A percentile compares a stretch with the other conserved stretches of the same genome.
phyloP scores from a whole-genome alignment of 1,284 basidiomycete genomes.

The Ustilago trichophora region DNA sequence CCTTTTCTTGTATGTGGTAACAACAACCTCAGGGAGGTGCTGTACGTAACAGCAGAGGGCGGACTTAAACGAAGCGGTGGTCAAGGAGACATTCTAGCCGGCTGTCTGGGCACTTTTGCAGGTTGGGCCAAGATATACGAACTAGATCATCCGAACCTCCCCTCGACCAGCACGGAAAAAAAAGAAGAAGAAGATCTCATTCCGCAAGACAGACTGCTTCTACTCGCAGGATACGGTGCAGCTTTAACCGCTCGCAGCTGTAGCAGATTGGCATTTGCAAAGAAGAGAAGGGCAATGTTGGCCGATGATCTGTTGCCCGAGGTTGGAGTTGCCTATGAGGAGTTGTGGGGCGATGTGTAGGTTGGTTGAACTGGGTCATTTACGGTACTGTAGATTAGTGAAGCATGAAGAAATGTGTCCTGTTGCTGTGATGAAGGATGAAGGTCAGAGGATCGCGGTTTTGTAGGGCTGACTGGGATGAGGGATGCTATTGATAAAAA shows the following conservation, averaged over 20 bases:
- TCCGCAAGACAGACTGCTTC: constrained; percentile 73
- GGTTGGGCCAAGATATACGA: constrained; percentile 94
- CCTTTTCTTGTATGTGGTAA: no score
- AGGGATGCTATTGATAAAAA: no score
- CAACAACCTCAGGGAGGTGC: no score
- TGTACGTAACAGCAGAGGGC: constrained; percentile 77
- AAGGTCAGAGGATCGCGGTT: no score
- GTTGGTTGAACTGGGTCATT: no score
- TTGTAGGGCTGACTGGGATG: no score
- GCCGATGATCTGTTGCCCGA: constrained; percentile 80
- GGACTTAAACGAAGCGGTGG: constrained; percentile 92
- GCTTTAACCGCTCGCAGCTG: constrained; percentile 86
- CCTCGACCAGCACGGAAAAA: background rate
- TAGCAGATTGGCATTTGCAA: constrained; percentile 78
- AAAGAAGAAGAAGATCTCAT: constrained; percentile 62
- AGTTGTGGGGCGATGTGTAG: constrained; percentile 34
- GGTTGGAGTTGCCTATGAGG: constrained; percentile 66
- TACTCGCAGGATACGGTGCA: constrained; percentile 86
- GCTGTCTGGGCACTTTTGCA: constrained; percentile 84
- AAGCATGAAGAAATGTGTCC: no score
- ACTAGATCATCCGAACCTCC: constrained; percentile 46
- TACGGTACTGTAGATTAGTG: no score
- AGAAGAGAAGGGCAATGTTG: constrained; percentile 81
- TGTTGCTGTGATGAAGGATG: no score
- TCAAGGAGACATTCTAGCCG: constrained; percentile 92